A percentile compares a stretch with the other conserved stretches of the same genome.
Evolutionary conservation across 495 filamentous ascomycete genomes (phyloP).

Genomic region (Stereocaulon alpinum): DNA sequence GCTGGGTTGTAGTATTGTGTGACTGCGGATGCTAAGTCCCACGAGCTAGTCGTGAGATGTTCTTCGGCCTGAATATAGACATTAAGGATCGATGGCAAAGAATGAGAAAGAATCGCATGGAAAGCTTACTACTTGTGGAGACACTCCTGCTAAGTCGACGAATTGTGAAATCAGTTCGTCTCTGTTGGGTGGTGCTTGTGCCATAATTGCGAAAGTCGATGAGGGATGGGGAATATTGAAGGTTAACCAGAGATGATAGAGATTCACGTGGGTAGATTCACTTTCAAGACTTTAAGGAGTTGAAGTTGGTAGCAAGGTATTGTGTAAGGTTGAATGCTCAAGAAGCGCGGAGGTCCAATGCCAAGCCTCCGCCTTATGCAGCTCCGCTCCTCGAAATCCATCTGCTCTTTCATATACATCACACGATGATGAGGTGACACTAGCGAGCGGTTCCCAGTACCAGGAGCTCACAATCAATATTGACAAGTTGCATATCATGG

Average conservation of each 20-base stretch:
- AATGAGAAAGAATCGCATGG: slow-evolving; percentile 6
- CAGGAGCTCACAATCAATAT: background rate
- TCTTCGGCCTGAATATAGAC: slow-evolving; percentile 48
- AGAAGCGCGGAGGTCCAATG: background rate
- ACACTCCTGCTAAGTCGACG: slow-evolving; percentile 56
- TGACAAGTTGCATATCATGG: slow-evolving; percentile 6
- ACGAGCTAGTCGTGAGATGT: slow-evolving; percentile 55
- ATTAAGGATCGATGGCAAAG: background rate
- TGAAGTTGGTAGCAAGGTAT: background rate
- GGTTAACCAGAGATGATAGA: background rate
- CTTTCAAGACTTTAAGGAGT: background rate
- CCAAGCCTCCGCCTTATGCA: slow-evolving; percentile 1
- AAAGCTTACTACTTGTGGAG: slow-evolving; percentile 50
- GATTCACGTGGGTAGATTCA: background rate
- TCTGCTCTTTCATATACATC: background rate
- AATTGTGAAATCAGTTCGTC: slow-evolving; percentile 66
- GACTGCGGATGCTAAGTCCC: slow-evolving; percentile 59
- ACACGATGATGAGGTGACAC: slow-evolving; percentile 3
- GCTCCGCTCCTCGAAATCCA: slow-evolving; percentile 1
- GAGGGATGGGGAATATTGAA: too few relatives aligned
- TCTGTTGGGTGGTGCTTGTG: slow-evolving; percentile 6
- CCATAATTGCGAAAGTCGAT: background rate
- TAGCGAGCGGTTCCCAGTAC: background rate
- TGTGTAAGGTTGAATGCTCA: background rate
- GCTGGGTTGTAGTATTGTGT: slow-evolving; percentile 59